These are phyloP conservation scores for Dimargaris xerosporica DNA, from an alignment of 192 early-diverging fungal genomes.

Conservation along the genomic window DNA sequence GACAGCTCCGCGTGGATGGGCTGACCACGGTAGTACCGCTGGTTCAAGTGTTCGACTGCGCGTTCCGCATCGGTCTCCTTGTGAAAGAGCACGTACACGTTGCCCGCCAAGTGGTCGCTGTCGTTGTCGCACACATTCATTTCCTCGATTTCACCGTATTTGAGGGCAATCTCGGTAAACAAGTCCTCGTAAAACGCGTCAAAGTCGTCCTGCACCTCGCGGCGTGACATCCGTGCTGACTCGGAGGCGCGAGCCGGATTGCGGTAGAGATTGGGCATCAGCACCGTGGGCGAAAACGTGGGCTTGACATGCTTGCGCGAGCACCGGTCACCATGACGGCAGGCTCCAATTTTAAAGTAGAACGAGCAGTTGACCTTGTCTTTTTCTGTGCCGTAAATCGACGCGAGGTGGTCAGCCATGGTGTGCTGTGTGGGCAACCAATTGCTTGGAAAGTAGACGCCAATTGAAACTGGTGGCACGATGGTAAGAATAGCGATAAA, in stretches of 20 bases:
- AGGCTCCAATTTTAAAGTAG: constrained; percentile 99
- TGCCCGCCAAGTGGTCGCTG: constrained; percentile 93
- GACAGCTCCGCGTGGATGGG: constrained; percentile 94
- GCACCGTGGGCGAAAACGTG: constrained; percentile 84
- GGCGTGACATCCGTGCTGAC: constrained; percentile 21
- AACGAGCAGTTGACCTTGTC: constrained; percentile 98
- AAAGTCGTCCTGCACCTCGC: constrained; percentile 71
- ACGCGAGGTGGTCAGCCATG: constrained; percentile 72
- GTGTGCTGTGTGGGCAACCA: constrained; percentile 8
- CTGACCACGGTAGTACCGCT: constrained; percentile 85
- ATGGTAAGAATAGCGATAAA: neutral
- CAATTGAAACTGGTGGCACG: neutral
- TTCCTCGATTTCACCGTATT: constrained; percentile 93
- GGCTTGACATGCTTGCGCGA: constrained; percentile 96
- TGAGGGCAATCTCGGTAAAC: constrained; percentile 77
- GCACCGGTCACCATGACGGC: constrained; percentile 92
- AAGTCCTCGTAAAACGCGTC: constrained; percentile 95
- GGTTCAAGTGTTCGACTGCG: constrained; percentile 81
- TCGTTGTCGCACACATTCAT: constrained; percentile 97
- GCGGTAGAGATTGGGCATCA: constrained; percentile 89
- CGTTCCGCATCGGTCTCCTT: constrained; percentile 87
- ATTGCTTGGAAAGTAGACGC: constrained; percentile 3
- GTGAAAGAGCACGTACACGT: constrained; percentile 85
- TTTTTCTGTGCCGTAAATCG: constrained; percentile 95
- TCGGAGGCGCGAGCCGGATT: constrained; percentile 65